Evolutionary conservation across 2,329 filamentous ascomycete genomes (phyloP), one percentile per base, ranked within the genome.

Genomic region (Fusarium nanum): DNA sequence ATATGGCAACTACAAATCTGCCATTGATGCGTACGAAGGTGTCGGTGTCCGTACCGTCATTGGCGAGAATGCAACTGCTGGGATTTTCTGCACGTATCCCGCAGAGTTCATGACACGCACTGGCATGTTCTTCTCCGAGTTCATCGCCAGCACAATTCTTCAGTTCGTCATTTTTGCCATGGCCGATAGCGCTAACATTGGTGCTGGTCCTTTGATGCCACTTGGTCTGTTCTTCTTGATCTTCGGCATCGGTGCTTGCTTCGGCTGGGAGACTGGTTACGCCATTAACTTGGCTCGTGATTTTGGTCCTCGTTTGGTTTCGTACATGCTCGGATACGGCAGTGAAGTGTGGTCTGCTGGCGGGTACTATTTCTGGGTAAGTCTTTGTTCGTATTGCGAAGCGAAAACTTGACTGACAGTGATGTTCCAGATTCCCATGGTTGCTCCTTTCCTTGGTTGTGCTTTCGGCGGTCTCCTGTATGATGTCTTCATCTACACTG

Each of bases 241-340:
- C 67, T 93, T 93, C 75, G 91, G 90, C 10, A 88, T 93, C 23
- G 91, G 90, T 20, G 88, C 89, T 32, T 91, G 89, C 75, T 93
- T 92, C 73, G 91, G 91, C 9, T 93, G 89, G 89, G 87, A 93
- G 77, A 93, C 91, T 2, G 91, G 91, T 40, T 93, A 92, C 78
- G 91, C 91, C 18, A 92, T 93, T 70, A 93, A 93, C 74, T 78
- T 92, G 44, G 91, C 90, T 37, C 85, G 91, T 78, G 91, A 93
- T 69, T 91, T 93, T 75, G 89, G 90, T 1, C 91, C 91, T 12
- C 83, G 91, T 13, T 78, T 93, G 45, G 87, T 91, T 67, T 87
- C 87, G 2, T 91, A 89, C 75, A 86, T 89, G 75, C 73, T 93
- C 56, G 91, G 91, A 4, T 93, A 93, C 75, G 89, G 89, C 1